phyloP scores from a whole-genome alignment of 2,329 filamentous ascomycete genomes.

The Penicillium sp. region DNA sequence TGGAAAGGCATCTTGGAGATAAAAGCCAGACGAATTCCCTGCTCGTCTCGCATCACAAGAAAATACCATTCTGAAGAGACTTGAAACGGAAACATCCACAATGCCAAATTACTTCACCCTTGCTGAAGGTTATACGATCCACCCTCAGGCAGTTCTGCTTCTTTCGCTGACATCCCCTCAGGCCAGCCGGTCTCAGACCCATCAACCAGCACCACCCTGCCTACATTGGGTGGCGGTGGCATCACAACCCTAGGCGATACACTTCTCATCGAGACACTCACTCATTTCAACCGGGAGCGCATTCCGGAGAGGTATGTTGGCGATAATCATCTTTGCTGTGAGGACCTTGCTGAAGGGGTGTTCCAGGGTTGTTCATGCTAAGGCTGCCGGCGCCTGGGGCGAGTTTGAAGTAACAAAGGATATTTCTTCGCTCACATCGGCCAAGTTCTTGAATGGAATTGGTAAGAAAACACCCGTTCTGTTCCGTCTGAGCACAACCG shows the following conservation, averaged over 20 bases:
- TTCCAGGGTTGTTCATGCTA: conserved; percentile 58
- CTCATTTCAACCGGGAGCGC: conserved; percentile 63
- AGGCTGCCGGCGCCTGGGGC: conserved; percentile 59
- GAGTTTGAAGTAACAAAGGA: conserved; percentile 64
- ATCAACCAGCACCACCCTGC: conserved; percentile 25
- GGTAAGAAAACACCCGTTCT: conserved; percentile 58
- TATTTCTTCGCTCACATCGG: conserved; percentile 54
- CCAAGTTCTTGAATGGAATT: conserved; percentile 55
- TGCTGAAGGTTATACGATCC: conserved; percentile 26
- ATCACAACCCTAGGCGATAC: conserved; percentile 57
- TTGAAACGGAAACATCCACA: not conserved
- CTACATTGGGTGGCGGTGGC: conserved; percentile 35
- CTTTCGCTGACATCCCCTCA: conserved; percentile 6
- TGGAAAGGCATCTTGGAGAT: not conserved
- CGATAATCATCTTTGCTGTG: not conserved
- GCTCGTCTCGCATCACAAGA: not conserved
- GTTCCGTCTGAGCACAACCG: conserved; percentile 52
- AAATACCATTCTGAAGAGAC: not conserved
- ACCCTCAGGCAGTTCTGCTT: not conserved
- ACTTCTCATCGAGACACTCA: conserved; percentile 62
- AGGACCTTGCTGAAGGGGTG: not conserved
- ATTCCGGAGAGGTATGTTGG: conserved; percentile 56
- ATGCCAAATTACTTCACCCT: conserved; percentile 21
- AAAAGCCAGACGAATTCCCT: not conserved
- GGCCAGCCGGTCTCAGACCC: conserved; percentile 30